Evolutionary conservation across 192 early-diverging fungal genomes (phyloP).

Genomic region (Backusella liffmaniae): DNA sequence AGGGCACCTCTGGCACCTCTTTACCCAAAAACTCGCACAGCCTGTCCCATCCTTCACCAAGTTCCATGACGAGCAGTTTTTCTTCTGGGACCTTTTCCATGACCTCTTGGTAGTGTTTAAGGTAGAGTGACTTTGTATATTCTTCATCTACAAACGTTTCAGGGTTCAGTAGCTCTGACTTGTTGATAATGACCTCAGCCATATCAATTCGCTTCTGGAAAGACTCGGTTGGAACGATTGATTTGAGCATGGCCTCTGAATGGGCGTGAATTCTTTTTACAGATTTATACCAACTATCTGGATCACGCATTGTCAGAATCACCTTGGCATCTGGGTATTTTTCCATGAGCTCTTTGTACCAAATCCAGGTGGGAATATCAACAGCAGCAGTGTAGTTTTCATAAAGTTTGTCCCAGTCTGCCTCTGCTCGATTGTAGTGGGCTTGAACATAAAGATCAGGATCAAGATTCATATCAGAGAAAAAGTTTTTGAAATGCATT

Average conservation of each 20-base stretch:
- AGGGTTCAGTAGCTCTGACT: background rate
- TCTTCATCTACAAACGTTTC: background rate
- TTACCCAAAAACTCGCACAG: background rate
- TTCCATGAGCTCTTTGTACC: slow-evolving; percentile 22
- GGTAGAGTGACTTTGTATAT: background rate
- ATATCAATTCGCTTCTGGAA: background rate
- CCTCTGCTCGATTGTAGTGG: background rate
- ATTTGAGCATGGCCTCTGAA: background rate
- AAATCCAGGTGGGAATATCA: slow-evolving; percentile 16
- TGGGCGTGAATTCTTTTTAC: background rate
- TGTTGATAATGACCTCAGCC: background rate
- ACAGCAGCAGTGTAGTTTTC: slow-evolving; percentile 15
- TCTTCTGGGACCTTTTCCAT: background rate
- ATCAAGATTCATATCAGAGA: slow-evolving; percentile 3
- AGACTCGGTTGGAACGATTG: no score
- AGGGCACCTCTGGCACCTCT: background rate
- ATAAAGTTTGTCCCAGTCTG: slow-evolving; percentile 18
- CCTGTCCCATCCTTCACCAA: slow-evolving; percentile 10
- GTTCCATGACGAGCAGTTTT: background rate
- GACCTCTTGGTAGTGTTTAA: background rate
- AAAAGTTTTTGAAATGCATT: slow-evolving; percentile 16
- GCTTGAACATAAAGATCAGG: background rate
- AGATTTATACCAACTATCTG: slow-evolving; percentile 25
- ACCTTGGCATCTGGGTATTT: slow-evolving; percentile 26
- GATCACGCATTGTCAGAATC: slow-evolving; percentile 14